These are phyloP conservation scores for Durusdinium trenchii DNA, from an alignment of 73 alveolate genomes.

Conservation along the genomic window DNA sequence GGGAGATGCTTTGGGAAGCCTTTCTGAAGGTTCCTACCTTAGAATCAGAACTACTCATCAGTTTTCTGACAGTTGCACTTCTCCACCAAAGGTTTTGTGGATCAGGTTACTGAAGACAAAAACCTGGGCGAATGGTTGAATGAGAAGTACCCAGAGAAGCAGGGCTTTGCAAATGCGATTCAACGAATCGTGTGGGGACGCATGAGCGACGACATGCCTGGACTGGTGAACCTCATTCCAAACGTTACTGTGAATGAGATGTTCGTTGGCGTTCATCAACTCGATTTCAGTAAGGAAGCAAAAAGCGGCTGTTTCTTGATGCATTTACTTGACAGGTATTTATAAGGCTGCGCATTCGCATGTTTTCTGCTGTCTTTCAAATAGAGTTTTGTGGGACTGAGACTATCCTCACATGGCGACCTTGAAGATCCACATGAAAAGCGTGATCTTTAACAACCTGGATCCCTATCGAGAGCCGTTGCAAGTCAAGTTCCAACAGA, in stretches of 20 bases:
- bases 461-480: constrained; percentile 32
- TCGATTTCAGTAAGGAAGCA: background rate
- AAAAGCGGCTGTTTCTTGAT: background rate
- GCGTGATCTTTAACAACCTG: background rate
- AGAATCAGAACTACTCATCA: too few relatives aligned
- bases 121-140: background rate
- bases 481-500: background rate
- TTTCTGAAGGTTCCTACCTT: background rate
- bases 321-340: too few relatives aligned
- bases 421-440: background rate
- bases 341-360: background rate
- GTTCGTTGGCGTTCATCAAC: background rate
- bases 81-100: background rate
- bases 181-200: background rate
- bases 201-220: background rate
- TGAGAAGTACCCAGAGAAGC: background rate
- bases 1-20: background rate
- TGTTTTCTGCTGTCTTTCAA: background rate
- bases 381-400: background rate
- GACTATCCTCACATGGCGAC: background rate
- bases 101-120: background rate
- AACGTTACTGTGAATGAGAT: background rate
- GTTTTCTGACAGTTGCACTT: background rate
- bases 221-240: background rate
- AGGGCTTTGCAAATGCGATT: background rate